Conservation (phyloP, 2,329 filamentous ascomycete genomes). For the Didymella arachidicola region DNA sequence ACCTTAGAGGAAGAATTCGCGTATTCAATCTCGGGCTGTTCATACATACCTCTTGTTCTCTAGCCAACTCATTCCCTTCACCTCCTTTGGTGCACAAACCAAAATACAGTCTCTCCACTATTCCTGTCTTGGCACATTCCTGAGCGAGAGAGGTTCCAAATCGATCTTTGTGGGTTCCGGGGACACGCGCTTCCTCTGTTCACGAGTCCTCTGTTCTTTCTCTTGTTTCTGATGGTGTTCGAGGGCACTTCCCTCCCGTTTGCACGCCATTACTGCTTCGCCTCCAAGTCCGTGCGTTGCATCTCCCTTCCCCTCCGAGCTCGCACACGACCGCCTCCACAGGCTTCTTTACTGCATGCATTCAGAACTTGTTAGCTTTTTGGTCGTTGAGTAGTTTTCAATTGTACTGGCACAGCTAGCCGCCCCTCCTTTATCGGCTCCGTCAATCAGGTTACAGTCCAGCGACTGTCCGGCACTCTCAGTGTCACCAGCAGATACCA, state of each 20-base stretch:
- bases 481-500: constrained; percentile 35
- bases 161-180: not conserved
- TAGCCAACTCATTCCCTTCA: constrained; percentile 23
- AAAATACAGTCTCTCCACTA: constrained; percentile 12
- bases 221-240: constrained; percentile 24
- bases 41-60: constrained; percentile 17
- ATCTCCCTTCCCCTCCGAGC: constrained; percentile 18
- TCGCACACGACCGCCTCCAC: constrained; percentile 18
- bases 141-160: constrained; percentile 7
- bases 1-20: constrained; percentile 6
- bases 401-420: constrained; percentile 37
- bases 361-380: constrained; percentile 48
- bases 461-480: constrained; percentile 25
- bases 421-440: constrained; percentile 42
- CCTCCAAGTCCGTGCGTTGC: constrained; percentile 34
- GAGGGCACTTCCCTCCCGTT: constrained; percentile 36
- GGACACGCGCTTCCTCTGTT: constrained; percentile 21
- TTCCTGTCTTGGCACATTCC: constrained; percentile 25
- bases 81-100: constrained; percentile 17
- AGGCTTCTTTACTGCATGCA: constrained; percentile 28
- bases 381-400: constrained; percentile 36
- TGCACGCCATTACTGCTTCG: constrained; percentile 28
- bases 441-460: constrained; percentile 29
- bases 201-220: constrained; percentile 21
- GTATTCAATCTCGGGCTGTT: constrained; percentile 5